Percentiles rank a stretch among this genome's conserved stretches.
Conservation (phyloP, 1,284 basidiomycete species). For the Takashimella tepidaria region DNA sequence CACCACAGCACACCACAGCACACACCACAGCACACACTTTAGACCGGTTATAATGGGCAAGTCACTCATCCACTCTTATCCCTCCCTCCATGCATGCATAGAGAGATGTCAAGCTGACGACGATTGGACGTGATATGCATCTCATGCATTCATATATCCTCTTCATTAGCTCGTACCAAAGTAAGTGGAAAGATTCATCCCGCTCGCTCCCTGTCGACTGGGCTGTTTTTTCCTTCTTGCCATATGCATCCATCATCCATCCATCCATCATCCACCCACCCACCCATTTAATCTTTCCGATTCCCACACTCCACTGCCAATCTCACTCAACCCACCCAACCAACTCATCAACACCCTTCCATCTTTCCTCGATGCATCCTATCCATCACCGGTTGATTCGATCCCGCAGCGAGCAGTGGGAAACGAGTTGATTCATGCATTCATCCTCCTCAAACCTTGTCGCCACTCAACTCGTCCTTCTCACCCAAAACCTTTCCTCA, state of each 20-base stretch:
- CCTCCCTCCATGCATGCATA: not conserved
- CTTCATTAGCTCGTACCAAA: constrained; percentile 18
- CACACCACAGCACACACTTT: too few species aligned
- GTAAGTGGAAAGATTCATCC: constrained; percentile 6
- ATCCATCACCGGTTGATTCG: too few species aligned
- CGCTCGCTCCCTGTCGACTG: not conserved
- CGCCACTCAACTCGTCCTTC: not conserved
- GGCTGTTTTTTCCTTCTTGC: constrained; percentile 1
- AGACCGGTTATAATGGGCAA: too few species aligned
- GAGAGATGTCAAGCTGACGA: too few species aligned
- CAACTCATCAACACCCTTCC: not conserved
- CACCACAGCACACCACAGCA: not conserved
- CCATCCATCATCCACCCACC: constrained; percentile 2
- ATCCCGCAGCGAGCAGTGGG: too few species aligned
- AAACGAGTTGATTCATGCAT: constrained; percentile 3
- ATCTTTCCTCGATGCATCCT: too few species aligned
- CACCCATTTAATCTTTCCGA: not conserved
- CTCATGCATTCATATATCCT: too few species aligned
- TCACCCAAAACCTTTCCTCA: not conserved
- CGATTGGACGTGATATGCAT: not conserved
- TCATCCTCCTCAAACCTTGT: not conserved
- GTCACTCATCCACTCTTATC: too few species aligned
- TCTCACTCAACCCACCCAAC: constrained; percentile 2
- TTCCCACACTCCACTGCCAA: not conserved
- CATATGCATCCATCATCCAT: constrained; percentile 3